Conservation (phyloP, 2,329 filamentous ascomycete species). For the Cercospora nicotianae region DNA sequence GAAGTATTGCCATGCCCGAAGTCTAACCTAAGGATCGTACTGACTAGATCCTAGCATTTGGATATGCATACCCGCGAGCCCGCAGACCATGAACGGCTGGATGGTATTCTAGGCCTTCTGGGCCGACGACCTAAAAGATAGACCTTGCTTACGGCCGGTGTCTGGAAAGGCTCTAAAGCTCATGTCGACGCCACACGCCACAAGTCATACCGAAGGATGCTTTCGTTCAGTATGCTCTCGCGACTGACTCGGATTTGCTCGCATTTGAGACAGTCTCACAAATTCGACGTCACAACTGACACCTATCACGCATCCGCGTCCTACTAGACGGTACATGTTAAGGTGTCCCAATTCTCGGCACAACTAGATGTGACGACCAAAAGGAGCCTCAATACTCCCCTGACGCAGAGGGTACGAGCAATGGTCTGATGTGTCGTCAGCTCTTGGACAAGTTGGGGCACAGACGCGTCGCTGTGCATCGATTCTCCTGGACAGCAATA, state of each 20-base stretch:
- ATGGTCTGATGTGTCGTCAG: not conserved
- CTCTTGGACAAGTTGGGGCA: not conserved
- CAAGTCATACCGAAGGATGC: not conserved
- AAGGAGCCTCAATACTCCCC: not conserved
- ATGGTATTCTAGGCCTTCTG: not conserved
- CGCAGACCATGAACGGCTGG: not conserved
- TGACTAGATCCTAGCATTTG: slow-evolving; percentile 1
- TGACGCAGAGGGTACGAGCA: not conserved
- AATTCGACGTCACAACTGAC: not conserved
- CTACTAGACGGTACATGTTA: not conserved
- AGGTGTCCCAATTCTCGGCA: not conserved
- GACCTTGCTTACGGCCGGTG: not conserved
- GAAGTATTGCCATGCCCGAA: slow-evolving; percentile 4
- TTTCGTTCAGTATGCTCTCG: not conserved
- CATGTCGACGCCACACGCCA: not conserved
- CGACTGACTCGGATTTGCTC: not conserved
- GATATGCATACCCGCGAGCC: slow-evolving; percentile 8
- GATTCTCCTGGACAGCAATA: not conserved
- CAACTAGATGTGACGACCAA: not conserved
- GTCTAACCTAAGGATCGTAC: slow-evolving; percentile 6
- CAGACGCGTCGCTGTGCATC: not conserved
- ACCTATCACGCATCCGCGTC: not conserved
- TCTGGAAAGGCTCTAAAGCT: not conserved
- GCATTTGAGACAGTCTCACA: not conserved
- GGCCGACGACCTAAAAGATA: slow-evolving; percentile 2